Base-by-base conservation (phyloP, 1,284 basidiomycete species). In the Ganoderma boninense region DNA sequence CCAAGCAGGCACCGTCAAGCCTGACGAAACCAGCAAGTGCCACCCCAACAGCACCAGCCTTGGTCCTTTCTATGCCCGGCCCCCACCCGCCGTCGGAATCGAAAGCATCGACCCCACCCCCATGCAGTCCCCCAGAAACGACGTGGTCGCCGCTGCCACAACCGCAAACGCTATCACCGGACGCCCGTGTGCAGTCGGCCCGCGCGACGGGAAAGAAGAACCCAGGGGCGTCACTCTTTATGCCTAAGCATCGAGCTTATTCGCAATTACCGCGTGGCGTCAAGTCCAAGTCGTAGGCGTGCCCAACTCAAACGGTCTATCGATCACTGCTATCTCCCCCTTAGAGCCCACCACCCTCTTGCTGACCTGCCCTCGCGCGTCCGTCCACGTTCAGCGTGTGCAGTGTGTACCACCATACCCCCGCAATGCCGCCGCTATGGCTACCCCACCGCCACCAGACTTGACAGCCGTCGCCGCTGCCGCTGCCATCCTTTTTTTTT, bases 221-320 rank as follows among this genome's bases (percentile, higher is more conserved):
- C 77, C 89, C 88, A 35, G 88, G 88, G 86, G 84, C 90, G 62
- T 84, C 87, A 64, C 80, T 94, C 49, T 94, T 94, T 79, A 89
- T 94, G 80, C 92, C 92, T 60, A 94, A 93, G 80, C 90, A 89
- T 74, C 89, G 90, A 69, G 85, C 87, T 26, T 81, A 88, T 78
- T 91, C 90, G 54, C 91, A 92, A 76, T 85, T 87, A 42, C 69
- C 73, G 40, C 73, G 69, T 38, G 67, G 73, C 5, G 67, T 74
- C 8, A 60, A 60, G 52, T 72, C 73, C 63, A 74, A 74, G 61
- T 69, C 71, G n/a, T 73, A 69, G 63, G 46, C 52, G 14, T 32
- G 46, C 64, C 62, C 20, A 23, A 63, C 20, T 42, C 49, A 49
- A 57, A 44, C 44, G 54, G n/a, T 43, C 29, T 14, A 52, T 44